These are phyloP conservation scores for Thyridium curvatum DNA, from an alignment of 2,329 filamentous ascomycete species.

Conservation along the genomic window DNA sequence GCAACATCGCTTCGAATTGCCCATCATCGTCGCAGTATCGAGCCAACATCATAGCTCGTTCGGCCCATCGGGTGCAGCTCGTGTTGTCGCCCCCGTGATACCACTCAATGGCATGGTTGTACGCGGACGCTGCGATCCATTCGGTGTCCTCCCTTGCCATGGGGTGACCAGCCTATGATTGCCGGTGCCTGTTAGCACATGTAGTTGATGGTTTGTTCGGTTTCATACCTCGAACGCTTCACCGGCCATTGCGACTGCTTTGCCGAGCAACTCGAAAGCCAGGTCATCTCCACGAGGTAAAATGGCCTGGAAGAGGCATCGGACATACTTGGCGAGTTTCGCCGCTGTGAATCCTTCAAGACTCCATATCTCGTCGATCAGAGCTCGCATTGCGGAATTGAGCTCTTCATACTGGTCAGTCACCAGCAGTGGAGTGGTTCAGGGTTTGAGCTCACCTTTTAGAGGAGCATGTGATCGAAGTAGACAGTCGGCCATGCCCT, in stretches of 20 bases:
- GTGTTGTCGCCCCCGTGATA: constrained; percentile 49
- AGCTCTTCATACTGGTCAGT: constrained; percentile 29
- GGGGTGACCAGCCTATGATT: constrained; percentile 26
- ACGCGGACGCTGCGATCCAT: constrained; percentile 65
- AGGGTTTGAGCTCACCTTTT: constrained; percentile 30
- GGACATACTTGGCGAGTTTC: constrained; percentile 69
- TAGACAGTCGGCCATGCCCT: constrained; percentile 61
- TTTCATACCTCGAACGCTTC: constrained; percentile 40
- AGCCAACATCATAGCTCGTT: constrained; percentile 56
- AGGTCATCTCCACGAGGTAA: constrained; percentile 49
- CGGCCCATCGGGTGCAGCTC: constrained; percentile 54
- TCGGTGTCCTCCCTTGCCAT: constrained; percentile 66
- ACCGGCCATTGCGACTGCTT: constrained; percentile 48
- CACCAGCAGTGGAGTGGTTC: too few relatives aligned
- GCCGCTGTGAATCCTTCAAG: constrained; percentile 47
- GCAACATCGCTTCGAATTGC: constrained; percentile 34
- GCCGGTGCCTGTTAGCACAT: background rate
- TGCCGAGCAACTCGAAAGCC: constrained; percentile 56
- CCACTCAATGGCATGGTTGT: constrained; percentile 67
- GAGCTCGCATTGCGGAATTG: constrained; percentile 52
- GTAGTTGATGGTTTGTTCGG: background rate
- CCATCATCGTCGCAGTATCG: constrained; percentile 50
- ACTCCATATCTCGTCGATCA: constrained; percentile 63
- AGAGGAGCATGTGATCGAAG: constrained; percentile 46
- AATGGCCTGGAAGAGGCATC: constrained; percentile 67